Evolutionary conservation across 108 stramenopile species (phyloP).

Genomic region (Fragilariopsis cylindrus): DNA sequence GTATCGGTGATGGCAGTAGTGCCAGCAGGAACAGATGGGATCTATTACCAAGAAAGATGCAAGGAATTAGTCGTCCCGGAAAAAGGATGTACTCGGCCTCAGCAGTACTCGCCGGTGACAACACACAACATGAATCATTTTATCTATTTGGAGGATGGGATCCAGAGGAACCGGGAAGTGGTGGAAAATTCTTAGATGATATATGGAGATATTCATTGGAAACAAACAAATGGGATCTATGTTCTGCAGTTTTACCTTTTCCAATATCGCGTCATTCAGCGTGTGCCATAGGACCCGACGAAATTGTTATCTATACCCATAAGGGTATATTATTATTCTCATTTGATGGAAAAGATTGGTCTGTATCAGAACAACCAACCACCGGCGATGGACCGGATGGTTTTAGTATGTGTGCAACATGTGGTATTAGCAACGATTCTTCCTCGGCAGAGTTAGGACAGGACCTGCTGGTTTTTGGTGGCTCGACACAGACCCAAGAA

Average conservation of each 20-base stretch:
- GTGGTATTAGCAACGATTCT: no score
- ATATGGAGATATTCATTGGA: conserved; percentile 9
- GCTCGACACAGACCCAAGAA: conserved; percentile 15
- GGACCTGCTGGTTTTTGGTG: conserved; percentile 20
- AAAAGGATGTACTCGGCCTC: conserved; percentile 20
- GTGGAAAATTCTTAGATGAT: conserved; percentile 21
- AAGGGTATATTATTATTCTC: conserved; percentile 9
- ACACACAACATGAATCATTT: not conserved
- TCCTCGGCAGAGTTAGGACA: not conserved
- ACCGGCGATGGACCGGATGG: conserved; percentile 14
- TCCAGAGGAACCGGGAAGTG: conserved; percentile 24
- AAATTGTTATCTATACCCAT: conserved; percentile 21
- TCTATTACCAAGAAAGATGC: not conserved
- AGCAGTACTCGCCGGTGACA: conserved; percentile 7
- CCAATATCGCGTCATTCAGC: conserved; percentile 28
- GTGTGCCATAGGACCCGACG: conserved; percentile 6
- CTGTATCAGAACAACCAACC: conserved; percentile 1
- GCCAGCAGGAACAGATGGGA: not conserved
- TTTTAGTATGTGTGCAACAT: conserved; percentile 25
- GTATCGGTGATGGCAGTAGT: no score
- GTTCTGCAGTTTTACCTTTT: not conserved
- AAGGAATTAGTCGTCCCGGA: not conserved
- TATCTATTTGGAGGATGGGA: conserved; percentile 32
- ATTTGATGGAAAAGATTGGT: not conserved
- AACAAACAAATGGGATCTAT: not conserved